Base-by-base conservation (phyloP, 352 stramenopile species). In the Globisporangium cederbergense region DNA sequence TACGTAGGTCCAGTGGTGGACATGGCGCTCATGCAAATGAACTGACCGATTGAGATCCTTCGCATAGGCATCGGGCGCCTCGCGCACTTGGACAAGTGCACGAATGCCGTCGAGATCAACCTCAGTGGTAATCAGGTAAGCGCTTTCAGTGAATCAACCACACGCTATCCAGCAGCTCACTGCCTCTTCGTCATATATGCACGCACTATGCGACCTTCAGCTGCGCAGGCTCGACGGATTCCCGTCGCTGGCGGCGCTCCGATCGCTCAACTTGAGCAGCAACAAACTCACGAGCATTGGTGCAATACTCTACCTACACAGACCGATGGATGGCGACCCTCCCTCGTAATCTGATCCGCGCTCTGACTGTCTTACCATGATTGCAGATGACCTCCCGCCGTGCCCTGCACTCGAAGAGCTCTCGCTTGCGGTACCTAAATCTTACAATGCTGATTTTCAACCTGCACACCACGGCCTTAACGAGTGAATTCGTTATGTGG, bases 381-480 rank as follows among this genome's bases (percentile, higher is more conserved):
- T 47, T 34, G 18, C 34, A 89, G 82, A 81, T 25, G 71, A 72
- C 46, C 18, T 92, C 30, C 76, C 78, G 4, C 18, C 34, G 0
- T 71, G 83, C 11, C 78, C 77, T 1, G 60, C 68, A 0, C 63
- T 90, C 0, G 83, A 90, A 70, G 78, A 90, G 45, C 71, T 92
- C 50, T 46, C 70, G 18, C 13, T 92, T 4, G 66, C 70, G 42
- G 83, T 92, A 28, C 13, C 1, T 45, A 1, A 7, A 2, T 43
- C 3, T 11, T 22, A 9, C 1, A 16, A 25, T 49, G 9, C 22
- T 25, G 16, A 28, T 25, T 25, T 22, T 16, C 0, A 9, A 25
- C 22, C 43, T 4, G 10, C 6, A 50, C 2, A 34, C 30, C 30
- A 34, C 30, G 5, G 30, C 5, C 5, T 5, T 34, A 28, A 18